A percentile compares a stretch with the other conserved stretches of the same genome.
phyloP scores from a whole-genome alignment of 2,329 filamentous ascomycete species.

The Talaromyces sp. region DNA sequence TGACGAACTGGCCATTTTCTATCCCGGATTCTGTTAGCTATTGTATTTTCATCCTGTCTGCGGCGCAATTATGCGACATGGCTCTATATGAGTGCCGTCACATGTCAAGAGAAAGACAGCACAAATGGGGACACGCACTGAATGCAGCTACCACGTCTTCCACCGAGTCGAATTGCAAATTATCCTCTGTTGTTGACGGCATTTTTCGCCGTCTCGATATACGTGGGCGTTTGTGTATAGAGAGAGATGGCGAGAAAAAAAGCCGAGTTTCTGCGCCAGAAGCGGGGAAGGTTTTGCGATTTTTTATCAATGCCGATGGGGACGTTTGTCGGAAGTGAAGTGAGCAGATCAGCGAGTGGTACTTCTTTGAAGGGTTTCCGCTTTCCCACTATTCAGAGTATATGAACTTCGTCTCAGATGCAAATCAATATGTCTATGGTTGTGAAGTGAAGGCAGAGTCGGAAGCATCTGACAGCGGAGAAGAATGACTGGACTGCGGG shows the following conservation, averaged over 20 bases:
- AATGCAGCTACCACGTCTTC: conserved; percentile 37
- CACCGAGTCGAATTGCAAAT: conserved; percentile 35
- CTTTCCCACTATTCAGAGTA: background rate
- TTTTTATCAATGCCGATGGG: background rate
- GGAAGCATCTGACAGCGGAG: no score
- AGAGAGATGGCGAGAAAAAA: background rate
- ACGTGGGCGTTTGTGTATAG: background rate
- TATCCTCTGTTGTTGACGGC: conserved; percentile 18
- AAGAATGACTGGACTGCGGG: background rate
- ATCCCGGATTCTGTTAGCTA: background rate
- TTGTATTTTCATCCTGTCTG: background rate
- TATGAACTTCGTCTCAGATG: background rate
- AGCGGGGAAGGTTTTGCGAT: background rate
- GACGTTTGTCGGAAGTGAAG: background rate
- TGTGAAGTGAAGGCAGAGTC: no score
- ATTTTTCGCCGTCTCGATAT: background rate
- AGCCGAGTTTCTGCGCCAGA: background rate
- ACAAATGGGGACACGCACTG: conserved; percentile 23
- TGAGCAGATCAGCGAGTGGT: background rate
- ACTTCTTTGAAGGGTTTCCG: background rate
- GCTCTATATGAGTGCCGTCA: background rate
- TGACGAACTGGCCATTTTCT: conserved; percentile 84
- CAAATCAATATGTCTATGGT: no score
- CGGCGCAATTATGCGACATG: background rate
- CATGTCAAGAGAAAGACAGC: background rate